Conservation (phyloP, 169 alveolate species). For the Miamiensis avidus region DNA sequence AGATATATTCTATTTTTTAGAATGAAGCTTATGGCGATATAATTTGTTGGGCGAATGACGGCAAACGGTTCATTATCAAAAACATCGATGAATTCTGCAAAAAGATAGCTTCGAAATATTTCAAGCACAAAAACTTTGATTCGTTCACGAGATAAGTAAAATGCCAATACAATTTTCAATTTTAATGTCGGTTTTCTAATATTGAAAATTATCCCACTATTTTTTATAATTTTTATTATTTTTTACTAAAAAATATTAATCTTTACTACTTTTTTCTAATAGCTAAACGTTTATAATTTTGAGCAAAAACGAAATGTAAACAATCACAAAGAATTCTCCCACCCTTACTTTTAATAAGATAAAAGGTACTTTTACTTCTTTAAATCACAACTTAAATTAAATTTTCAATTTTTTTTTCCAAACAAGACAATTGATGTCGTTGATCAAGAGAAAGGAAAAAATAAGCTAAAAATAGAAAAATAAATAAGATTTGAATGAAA, state of each 20-base stretch:
- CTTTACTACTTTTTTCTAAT: no score
- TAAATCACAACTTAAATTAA: no score
- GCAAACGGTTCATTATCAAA: slow-evolving; percentile 69
- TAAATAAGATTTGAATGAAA: no score
- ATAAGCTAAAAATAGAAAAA: no score
- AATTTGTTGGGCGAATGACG: slow-evolving; percentile 83
- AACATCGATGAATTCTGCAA: slow-evolving; percentile 73
- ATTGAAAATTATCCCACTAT: no score
- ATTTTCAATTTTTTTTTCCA: no score
- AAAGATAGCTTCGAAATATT: slow-evolving; percentile 73
- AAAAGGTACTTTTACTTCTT: neutral
- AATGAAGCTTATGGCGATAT: slow-evolving; percentile 44
- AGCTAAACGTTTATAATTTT: neutral
- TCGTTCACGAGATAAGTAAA: slow-evolving; percentile 77
- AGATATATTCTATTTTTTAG: slow-evolving; percentile 4
- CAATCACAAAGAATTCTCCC: neutral
- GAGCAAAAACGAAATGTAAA: neutral
- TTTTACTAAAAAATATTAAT: no score
- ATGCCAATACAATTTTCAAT: neutral
- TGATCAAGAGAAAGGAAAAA: no score
- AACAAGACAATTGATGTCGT: no score
- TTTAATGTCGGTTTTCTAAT: neutral
- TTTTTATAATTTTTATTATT: no score
- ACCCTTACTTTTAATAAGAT: neutral
- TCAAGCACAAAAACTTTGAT: slow-evolving; percentile 83